These are phyloP conservation scores for Waltergamsia citrina DNA, from an alignment of 2,329 filamentous ascomycete species.

Conservation along the genomic window DNA sequence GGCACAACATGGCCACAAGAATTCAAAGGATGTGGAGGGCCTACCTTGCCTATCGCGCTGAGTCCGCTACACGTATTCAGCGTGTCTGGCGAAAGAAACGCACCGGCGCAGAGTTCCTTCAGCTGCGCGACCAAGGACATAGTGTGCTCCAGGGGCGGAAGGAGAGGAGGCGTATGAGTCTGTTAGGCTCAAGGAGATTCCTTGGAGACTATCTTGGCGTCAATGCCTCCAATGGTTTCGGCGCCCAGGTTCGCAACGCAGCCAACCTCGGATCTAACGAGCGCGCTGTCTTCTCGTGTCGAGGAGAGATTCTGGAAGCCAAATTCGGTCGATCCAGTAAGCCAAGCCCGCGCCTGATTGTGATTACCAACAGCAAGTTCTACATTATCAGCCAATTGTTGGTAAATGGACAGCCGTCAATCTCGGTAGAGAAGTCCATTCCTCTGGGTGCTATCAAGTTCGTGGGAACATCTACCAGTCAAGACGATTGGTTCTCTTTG, in stretches of 20 bases:
- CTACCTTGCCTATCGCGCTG: slow-evolving; percentile 83
- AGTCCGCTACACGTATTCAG: slow-evolving; percentile 90
- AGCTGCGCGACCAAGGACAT: slow-evolving; percentile 83
- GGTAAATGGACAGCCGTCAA: slow-evolving; percentile 72
- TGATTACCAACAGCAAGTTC: slow-evolving; percentile 78
- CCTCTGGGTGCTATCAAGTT: slow-evolving; percentile 84
- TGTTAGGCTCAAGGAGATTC: slow-evolving; percentile 86
- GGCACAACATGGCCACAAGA: slow-evolving; percentile 98
- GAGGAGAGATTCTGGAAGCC: slow-evolving; percentile 79
- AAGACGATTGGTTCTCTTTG: slow-evolving; percentile 95
- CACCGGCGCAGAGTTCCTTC: slow-evolving; percentile 79
- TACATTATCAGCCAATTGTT: slow-evolving; percentile 83
- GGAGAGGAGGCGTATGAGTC: slow-evolving; percentile 82
- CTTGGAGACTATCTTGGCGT: slow-evolving; percentile 91
- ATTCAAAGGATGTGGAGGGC: slow-evolving; percentile 97
- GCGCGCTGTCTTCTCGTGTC: slow-evolving; percentile 77
- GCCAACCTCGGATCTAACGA: slow-evolving; percentile 66
- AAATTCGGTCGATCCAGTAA: slow-evolving; percentile 98
- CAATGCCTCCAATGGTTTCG: slow-evolving; percentile 69
- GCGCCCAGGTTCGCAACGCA: slow-evolving; percentile 68
- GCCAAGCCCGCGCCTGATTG: slow-evolving; percentile 71
- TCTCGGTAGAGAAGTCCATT: slow-evolving; percentile 72
- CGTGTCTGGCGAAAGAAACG: slow-evolving; percentile 92
- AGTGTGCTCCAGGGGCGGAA: slow-evolving; percentile 74
- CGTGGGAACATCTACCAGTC: slow-evolving; percentile 67